Percentiles rank a stretch among this genome's conserved stretches.
These are phyloP conservation scores for Phytophthora hibernalis DNA, from an alignment of 352 stramenopile species.

Conservation along the genomic window DNA sequence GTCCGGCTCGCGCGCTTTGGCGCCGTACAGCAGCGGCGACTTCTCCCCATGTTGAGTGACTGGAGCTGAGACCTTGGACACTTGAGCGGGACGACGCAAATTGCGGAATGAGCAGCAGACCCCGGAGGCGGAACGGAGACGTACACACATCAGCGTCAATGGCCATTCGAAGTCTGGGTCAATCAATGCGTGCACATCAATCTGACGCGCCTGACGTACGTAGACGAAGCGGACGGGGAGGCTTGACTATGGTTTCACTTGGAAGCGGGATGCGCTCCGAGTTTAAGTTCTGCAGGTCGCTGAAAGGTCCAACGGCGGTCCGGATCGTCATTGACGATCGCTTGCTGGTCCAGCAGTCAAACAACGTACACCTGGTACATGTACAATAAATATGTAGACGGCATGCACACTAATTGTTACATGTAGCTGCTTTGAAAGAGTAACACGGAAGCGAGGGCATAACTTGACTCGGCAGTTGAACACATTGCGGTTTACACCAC, in stretches of 20 bases:
- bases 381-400: no score
- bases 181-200: constrained; percentile 2
- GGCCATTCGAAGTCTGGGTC: not conserved
- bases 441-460: no score
- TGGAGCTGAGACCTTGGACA: not conserved
- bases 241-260: not conserved
- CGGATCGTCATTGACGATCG: not conserved
- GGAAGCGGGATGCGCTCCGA: not conserved
- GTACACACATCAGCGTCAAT: constrained; percentile 12
- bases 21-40: constrained; percentile 19
- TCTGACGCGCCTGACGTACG: not conserved
- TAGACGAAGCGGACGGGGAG: not conserved
- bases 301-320: not conserved
- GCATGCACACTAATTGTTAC: no score
- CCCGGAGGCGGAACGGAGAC: not conserved
- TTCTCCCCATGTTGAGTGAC: constrained; percentile 23
- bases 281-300: constrained; percentile 1
- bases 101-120: constrained; percentile 19
- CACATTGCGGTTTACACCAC: no score
- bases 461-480: no score
- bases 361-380: no score
- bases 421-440: no score
- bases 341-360: no score
- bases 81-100: constrained; percentile 19
- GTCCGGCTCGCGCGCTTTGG: constrained; percentile 37